Base-by-base conservation (phyloP, 129 eudicot genomes). In the Chrysanthemum makinoi region DNA sequence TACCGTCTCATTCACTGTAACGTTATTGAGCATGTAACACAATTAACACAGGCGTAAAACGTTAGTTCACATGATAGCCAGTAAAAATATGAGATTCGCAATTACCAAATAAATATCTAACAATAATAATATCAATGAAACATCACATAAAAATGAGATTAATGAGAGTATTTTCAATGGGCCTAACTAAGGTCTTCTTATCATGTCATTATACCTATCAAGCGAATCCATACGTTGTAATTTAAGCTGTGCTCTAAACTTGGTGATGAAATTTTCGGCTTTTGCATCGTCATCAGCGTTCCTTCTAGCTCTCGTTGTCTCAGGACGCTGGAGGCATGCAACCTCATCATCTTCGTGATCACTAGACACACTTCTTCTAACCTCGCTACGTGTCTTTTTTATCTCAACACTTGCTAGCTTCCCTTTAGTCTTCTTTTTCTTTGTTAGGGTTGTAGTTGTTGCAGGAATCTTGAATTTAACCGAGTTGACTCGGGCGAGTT, bases 201-300 rank as follows among this genome's bases (percentile, higher is more conserved):
- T 8, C 83, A 82, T 83, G 28, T 85, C 86, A 12, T 52, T 82
- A 58, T 74, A 84, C 80, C 83, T 80, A 52, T 77, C 8, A 5
- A 88, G 74, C 7, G 95, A 88, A 2, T 88, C 80, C 33, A 85
- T 10, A 46, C 95, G 78, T 78, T 88, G 90, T 62, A 88, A 46
- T 69, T 85, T 85, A 65, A 88, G 14, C 68, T 85, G 86, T 74
- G 78, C 81, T 81, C 80, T 80, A 54, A 88, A 88, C 68, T 54
- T 83, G 43, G 75, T 80, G 10, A 88, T 88, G 30, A 86, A 86
- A 64, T 83, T 81, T 46, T 86, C 88, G 16, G 91, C 91, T 19
- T 76, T 83, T 19, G 56, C 84, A 30, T 75, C 91, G 22, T 86
- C 88, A 52, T 22, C 84, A 0, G 18, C 43, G 17, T 28, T 6